phyloP scores from a whole-genome alignment of 352 stramenopile genomes.

The Sclerospora graminicola region DNA sequence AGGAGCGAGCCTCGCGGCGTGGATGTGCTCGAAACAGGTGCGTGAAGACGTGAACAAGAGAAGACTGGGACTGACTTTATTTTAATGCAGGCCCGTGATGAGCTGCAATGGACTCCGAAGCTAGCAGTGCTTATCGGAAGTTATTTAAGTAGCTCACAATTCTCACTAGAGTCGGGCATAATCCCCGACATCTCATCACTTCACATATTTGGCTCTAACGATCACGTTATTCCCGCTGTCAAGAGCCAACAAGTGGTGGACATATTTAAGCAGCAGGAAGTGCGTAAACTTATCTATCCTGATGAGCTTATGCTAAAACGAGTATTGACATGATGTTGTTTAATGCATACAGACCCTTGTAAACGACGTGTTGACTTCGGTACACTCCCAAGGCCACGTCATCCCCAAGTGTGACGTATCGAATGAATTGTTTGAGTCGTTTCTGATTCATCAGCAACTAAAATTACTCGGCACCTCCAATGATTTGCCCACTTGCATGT shows the following conservation, averaged over 20 bases:
- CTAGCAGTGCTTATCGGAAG: conserved; percentile 65
- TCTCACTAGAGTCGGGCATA: conserved; percentile 40
- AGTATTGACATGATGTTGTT: conserved; percentile 1
- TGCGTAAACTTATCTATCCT: conserved; percentile 7
- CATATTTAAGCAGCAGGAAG: conserved; percentile 46
- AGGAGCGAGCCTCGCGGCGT: conserved; percentile 63
- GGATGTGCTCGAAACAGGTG: conserved; percentile 67
- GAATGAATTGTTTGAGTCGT: conserved; percentile 40
- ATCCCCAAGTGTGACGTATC: conserved; percentile 61
- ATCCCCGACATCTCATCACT: conserved; percentile 43
- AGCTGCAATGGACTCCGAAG: conserved; percentile 61
- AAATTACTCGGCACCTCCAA: conserved; percentile 11
- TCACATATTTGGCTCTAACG: conserved; percentile 70
- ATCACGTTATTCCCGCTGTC: conserved; percentile 62
- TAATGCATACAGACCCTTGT: conserved; percentile 18
- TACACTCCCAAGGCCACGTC: conserved; percentile 71
- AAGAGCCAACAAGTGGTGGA: conserved; percentile 65
- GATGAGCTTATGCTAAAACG: neutral
- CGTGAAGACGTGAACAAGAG: neutral
- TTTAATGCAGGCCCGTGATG: conserved; percentile 23
- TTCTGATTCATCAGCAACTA: conserved; percentile 24
- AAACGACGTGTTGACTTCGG: conserved; percentile 39
- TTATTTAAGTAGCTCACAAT: conserved; percentile 57
- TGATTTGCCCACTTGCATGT: neutral
- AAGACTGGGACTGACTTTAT: conserved; percentile 2